Evolutionary conservation across 2,329 filamentous ascomycete genomes (phyloP).

Genomic region (Apiospora kogelbergensis): DNA sequence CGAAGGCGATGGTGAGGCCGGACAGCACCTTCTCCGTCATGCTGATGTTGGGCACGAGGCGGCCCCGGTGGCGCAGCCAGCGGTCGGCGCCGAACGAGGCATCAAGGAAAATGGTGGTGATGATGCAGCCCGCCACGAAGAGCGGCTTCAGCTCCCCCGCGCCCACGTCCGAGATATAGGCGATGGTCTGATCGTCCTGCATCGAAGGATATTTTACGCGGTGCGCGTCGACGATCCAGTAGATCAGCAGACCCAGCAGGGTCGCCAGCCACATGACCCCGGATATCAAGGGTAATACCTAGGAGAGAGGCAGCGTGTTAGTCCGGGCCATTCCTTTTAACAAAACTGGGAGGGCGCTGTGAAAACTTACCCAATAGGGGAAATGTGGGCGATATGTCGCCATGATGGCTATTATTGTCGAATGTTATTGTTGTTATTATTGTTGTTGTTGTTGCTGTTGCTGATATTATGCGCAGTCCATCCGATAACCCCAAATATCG

Average conservation of each 20-base stretch:
- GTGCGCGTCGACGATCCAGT: slow-evolving; percentile 62
- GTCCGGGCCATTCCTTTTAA: not conserved
- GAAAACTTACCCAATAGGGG: slow-evolving; percentile 9
- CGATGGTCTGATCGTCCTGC: slow-evolving; percentile 56
- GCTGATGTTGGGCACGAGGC: slow-evolving; percentile 72
- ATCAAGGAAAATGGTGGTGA: slow-evolving; percentile 80
- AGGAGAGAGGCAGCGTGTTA: not conserved
- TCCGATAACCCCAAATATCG: not conserved
- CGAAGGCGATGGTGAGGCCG: slow-evolving; percentile 62
- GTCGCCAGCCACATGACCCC: slow-evolving; percentile 65
- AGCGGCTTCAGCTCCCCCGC: slow-evolving; percentile 67
- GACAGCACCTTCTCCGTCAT: slow-evolving; percentile 62
- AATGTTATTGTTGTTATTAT: not conserved
- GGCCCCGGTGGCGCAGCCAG: slow-evolving; percentile 79
- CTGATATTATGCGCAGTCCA: not conserved
- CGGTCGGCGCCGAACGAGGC: slow-evolving; percentile 78
- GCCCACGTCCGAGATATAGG: slow-evolving; percentile 72
- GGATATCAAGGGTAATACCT: slow-evolving; percentile 70
- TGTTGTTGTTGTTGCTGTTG: not conserved
- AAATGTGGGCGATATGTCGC: not conserved
- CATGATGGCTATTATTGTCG: not conserved
- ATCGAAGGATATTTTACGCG: slow-evolving; percentile 62
- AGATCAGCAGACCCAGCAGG: slow-evolving; percentile 68
- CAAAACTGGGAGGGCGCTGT: too few relatives aligned
- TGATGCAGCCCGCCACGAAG: slow-evolving; percentile 70